Conservation (phyloP, 345 rosid species). For the Hypericum perforatum region DNA sequence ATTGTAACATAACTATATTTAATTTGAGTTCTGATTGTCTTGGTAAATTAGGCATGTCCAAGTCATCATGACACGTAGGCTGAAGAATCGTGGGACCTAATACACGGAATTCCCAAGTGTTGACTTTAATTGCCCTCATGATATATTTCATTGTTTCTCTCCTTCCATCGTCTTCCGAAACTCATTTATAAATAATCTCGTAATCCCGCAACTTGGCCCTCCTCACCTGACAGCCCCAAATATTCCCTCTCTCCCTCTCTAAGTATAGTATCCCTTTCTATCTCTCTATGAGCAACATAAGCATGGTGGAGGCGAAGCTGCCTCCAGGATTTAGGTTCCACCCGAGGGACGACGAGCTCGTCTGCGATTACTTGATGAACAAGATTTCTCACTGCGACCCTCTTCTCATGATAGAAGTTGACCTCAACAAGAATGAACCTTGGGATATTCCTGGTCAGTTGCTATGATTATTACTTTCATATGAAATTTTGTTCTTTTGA, state of each 20-base stretch:
- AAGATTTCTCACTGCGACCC: constrained; percentile 28
- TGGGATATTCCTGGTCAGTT: constrained; percentile 92
- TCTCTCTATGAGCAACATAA: constrained; percentile 40
- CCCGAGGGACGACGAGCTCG: constrained; percentile 83
- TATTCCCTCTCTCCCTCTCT: neutral
- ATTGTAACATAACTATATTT: too few relatives aligned
- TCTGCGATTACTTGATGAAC: constrained; percentile 71
- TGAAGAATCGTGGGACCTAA: too few relatives aligned
- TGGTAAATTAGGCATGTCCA: too few relatives aligned
- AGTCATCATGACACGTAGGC: too few relatives aligned
- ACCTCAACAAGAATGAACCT: constrained; percentile 92
- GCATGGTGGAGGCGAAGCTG: constrained; percentile 61
- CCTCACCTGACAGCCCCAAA: neutral
- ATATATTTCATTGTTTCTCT: too few relatives aligned
- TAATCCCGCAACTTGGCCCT: too few relatives aligned
- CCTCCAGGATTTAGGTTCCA: constrained; percentile 94
- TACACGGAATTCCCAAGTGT: too few relatives aligned
- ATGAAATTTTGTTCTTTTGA: neutral
- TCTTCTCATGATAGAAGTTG: constrained; percentile 56
- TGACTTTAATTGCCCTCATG: too few relatives aligned
- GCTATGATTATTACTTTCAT: too few relatives aligned
- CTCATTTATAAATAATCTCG: too few relatives aligned
- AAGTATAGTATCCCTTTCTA: neutral
- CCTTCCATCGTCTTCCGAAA: too few relatives aligned
- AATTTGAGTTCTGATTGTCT: too few relatives aligned